These are phyloP conservation scores for Epichloe brachyelytri DNA, from an alignment of 2,329 filamentous ascomycete species.

Conservation along the genomic window DNA sequence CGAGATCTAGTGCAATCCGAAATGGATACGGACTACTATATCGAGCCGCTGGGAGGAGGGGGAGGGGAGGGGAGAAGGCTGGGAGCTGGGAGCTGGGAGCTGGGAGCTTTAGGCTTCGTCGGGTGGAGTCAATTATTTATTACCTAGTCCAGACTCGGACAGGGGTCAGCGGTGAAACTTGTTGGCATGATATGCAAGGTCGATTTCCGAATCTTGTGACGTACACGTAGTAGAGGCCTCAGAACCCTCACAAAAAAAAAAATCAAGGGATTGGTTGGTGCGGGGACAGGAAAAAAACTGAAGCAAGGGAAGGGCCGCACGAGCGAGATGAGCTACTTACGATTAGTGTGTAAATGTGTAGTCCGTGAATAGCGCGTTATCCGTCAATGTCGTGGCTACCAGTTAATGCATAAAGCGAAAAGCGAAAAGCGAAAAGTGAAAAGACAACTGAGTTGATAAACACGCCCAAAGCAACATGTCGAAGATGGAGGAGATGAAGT, in stretches of 20 bases:
- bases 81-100: background rate
- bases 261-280: no score
- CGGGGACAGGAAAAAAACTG: background rate
- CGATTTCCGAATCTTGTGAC: no score
- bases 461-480: background rate
- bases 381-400: background rate
- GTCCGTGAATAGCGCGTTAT: no score
- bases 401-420: background rate
- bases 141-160: background rate
- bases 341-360: background rate
- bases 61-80: background rate
- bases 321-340: background rate
- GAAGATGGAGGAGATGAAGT: background rate
- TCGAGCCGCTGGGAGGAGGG: no score
- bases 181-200: background rate
- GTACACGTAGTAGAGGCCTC: no score
- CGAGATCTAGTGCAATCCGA: background rate
- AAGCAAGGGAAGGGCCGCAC: background rate
- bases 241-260: no score
- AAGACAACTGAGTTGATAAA: no score
- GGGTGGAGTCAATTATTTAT: slow-evolving; percentile 2
- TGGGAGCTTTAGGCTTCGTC: background rate
- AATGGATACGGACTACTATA: no score
- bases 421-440: background rate
- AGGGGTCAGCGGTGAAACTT: slow-evolving; percentile 1